Base-by-base conservation (phyloP, 306 rosid species). In the Lathyrus oleraceus region DNA sequence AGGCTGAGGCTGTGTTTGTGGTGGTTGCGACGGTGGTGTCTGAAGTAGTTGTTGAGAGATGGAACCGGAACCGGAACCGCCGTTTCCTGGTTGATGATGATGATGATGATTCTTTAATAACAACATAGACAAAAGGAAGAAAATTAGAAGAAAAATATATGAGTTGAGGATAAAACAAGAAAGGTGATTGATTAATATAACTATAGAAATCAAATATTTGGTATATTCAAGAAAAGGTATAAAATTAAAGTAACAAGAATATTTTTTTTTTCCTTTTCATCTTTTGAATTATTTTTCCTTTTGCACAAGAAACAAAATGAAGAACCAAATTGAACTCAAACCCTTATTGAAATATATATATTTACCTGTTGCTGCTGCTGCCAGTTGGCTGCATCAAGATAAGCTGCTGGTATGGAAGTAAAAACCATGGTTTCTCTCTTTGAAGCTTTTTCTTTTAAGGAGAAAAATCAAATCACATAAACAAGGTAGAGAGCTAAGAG, bases 311-410 rank as follows among this genome's bases (percentile, higher is more conserved):
- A 68, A 38, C 56, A 56, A 73, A 49, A 1, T n/a, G 5, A 63
- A 61, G 48, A 27, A 59, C 32, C 11, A 68, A 73, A 63, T 63
- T 54, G 45, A 72, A 66, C 67, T 17, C 2, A 69, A 82, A 75
- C 47, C 62, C 54, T 51, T 42, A 10, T 17, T 23, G 25, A n/a
- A n/a, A 16, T 61, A 11, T 25, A 20, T 20, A 20, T 35, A 4
- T 19, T 73, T 48, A 83, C 93, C 88, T 90, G 95, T 76, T 89
- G 89, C 25, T 89, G 98, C 96, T 89, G 89, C 38, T 89, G 98
- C 98, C 98, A 92, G 81, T 87, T 87, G 85, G 86, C 66, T 59
- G 95, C 91, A 81, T 92, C 98, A 79, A 87, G 82, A 86, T 87
- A 87, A 57, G 73, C 61, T 78, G 91, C 78, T 80, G 95, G 95